These are phyloP conservation scores for Trichoderma atrobrunneum DNA, from an alignment of 2,329 filamentous ascomycete genomes.

Conservation along the genomic window DNA sequence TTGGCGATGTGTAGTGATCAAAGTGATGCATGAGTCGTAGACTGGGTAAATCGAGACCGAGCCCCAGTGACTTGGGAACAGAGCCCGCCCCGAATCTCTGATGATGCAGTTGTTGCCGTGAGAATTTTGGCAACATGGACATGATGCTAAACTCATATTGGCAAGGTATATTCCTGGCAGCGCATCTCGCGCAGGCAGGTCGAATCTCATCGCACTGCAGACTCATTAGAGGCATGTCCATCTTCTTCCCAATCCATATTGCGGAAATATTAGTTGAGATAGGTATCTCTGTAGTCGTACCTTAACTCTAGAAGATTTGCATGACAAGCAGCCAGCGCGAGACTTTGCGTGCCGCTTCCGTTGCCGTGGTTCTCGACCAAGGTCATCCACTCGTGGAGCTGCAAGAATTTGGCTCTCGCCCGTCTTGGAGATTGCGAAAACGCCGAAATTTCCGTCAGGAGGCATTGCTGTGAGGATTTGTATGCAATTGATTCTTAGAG, in stretches of 20 bases:
- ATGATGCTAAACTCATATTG: constrained; percentile 13
- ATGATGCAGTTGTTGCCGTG: neutral
- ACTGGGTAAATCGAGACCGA: neutral
- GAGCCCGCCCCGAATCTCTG: neutral
- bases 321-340: constrained; percentile 10
- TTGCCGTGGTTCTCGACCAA: constrained; percentile 7
- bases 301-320: constrained; percentile 16
- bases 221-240: neutral
- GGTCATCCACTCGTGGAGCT: neutral
- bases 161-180: neutral
- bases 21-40: constrained; percentile 17
- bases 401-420: neutral
- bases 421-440: constrained; percentile 2
- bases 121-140: neutral
- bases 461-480: neutral
- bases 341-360: constrained; percentile 14
- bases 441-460: constrained; percentile 1
- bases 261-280: neutral
- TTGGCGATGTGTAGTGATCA: constrained; percentile 1
- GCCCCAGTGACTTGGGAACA: neutral
- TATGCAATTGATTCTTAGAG: neutral
- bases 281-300: neutral
- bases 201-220: constrained; percentile 7
- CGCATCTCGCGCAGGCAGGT: constrained; percentile 8
- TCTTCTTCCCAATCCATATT: neutral